These are phyloP conservation scores for Fusarium verrucosum DNA, from an alignment of 2,329 filamentous ascomycete species.

Conservation along the genomic window DNA sequence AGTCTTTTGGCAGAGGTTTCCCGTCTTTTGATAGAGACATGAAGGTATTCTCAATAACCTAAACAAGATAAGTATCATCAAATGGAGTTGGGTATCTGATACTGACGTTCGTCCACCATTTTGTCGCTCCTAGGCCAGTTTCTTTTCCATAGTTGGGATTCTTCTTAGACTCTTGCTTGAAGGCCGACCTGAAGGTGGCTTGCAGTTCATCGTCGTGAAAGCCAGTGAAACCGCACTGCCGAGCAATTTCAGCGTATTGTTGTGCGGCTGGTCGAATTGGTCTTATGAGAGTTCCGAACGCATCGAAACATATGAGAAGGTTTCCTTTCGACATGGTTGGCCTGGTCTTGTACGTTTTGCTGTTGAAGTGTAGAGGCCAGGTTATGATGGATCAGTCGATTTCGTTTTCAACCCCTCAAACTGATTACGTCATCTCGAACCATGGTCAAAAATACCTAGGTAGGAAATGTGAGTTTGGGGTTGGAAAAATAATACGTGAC, in stretches of 20 bases:
- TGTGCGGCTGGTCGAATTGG: conserved; percentile 21
- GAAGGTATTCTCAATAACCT: conserved; percentile 37
- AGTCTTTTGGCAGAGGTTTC: conserved; percentile 11
- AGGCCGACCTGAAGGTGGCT: conserved; percentile 8
- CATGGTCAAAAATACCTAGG: background rate
- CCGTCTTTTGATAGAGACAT: conserved; percentile 8
- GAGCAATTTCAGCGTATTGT: conserved; percentile 33
- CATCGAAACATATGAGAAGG: conserved; percentile 34
- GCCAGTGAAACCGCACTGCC: conserved; percentile 28
- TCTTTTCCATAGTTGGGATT: conserved; percentile 37
- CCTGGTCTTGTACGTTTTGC: no score
- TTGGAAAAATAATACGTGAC: background rate
- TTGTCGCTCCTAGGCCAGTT: conserved; percentile 28
- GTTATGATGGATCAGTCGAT: background rate
- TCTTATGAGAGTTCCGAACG: conserved; percentile 29
- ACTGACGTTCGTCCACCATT: conserved; percentile 38
- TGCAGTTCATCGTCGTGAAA: conserved; percentile 30
- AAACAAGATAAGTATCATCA: background rate
- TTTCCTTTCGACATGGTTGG: conserved; percentile 46
- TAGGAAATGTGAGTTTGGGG: no score
- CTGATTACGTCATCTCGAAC: conserved; percentile 17
- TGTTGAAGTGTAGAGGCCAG: background rate
- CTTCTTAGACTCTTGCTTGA: conserved; percentile 25
- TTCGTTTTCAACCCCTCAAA: background rate
- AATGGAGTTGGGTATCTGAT: accelerated